phyloP scores from a whole-genome alignment of 768 basidiomycete genomes.

The Tylopilus plumbeoviolaceoides region DNA sequence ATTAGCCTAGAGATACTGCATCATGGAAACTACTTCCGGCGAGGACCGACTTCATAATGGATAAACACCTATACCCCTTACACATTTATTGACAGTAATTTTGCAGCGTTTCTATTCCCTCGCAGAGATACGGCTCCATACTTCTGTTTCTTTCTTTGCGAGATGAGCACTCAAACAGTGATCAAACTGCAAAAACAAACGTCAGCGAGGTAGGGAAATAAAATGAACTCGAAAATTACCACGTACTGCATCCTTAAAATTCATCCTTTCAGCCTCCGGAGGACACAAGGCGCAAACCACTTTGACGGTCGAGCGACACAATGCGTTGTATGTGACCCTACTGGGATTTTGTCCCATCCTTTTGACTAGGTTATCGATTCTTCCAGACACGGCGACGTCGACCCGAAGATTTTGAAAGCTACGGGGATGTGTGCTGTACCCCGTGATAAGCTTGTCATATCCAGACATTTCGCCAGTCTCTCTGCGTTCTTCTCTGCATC shows the following conservation, averaged over 20 bases:
- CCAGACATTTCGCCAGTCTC: background rate
- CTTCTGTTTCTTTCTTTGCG: background rate
- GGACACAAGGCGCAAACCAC: constrained; percentile 8
- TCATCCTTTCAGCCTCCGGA: background rate
- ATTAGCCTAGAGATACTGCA: constrained; percentile 15
- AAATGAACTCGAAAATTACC: background rate
- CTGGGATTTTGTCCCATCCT: constrained; percentile 5
- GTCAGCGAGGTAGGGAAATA: background rate
- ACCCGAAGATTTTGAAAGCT: constrained; percentile 1
- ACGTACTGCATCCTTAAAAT: constrained; percentile 8
- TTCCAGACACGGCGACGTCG: constrained; percentile 3
- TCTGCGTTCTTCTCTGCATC: too few relatives aligned
- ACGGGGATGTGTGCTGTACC: background rate
- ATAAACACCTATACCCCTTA: background rate
- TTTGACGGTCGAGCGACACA: constrained; percentile 4
- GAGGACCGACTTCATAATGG: background rate
- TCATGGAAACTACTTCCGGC: constrained; percentile 9
- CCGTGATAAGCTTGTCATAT: background rate
- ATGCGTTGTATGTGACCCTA: background rate
- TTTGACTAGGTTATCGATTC: constrained; percentile 9
- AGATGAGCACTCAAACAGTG: constrained; percentile 8
- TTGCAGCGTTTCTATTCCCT: background rate
- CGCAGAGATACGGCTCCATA: constrained; percentile 5
- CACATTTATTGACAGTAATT: background rate
- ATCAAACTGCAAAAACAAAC: background rate